Percentiles rank a stretch among this genome's conserved stretches.
These are phyloP conservation scores for Dalbergia cochinchinensis DNA, from an alignment of 306 rosid genomes.

Conservation along the genomic window DNA sequence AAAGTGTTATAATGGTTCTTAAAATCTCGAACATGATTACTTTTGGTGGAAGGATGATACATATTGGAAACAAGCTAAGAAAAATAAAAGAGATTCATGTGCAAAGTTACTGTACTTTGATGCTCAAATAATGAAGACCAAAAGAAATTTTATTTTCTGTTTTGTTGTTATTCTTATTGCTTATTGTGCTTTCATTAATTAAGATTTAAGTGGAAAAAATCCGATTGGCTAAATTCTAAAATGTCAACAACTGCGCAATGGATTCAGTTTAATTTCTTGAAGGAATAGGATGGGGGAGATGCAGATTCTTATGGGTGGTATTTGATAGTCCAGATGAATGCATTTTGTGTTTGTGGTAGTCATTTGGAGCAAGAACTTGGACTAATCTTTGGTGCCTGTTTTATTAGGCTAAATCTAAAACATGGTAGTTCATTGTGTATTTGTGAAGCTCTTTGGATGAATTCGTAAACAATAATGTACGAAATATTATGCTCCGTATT, in stretches of 20 bases:
- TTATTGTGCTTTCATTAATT: neutral
- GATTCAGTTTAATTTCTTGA: slow-evolving; percentile 15
- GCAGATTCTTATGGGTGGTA: neutral
- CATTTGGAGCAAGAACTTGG: neutral
- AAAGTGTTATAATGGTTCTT: too few species aligned
- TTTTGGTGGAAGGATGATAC: too few species aligned
- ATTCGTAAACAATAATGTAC: neutral
- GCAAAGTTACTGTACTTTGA: neutral
- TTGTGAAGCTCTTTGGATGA: slow-evolving; percentile 13
- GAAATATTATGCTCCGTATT: neutral
- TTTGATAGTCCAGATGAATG: slow-evolving; percentile 3
- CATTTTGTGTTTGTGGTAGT: slow-evolving; percentile 15
- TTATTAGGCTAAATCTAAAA: slow-evolving; percentile 2
- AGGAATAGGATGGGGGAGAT: neutral
- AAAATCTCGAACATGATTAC: too few species aligned
- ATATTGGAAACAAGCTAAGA: too few species aligned
- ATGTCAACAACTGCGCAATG: neutral
- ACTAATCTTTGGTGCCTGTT: slow-evolving; percentile 5
- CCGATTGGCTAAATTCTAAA: neutral
- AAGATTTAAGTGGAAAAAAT: neutral
- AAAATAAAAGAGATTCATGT: too few species aligned
- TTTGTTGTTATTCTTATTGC: slow-evolving; percentile 7
- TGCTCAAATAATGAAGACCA: slow-evolving; percentile 30
- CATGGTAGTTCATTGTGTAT: neutral
- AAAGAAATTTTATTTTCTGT: neutral